Evolutionary conservation across 257 asterid species (phyloP).

Genomic region (Nicotiana paniculata): DNA sequence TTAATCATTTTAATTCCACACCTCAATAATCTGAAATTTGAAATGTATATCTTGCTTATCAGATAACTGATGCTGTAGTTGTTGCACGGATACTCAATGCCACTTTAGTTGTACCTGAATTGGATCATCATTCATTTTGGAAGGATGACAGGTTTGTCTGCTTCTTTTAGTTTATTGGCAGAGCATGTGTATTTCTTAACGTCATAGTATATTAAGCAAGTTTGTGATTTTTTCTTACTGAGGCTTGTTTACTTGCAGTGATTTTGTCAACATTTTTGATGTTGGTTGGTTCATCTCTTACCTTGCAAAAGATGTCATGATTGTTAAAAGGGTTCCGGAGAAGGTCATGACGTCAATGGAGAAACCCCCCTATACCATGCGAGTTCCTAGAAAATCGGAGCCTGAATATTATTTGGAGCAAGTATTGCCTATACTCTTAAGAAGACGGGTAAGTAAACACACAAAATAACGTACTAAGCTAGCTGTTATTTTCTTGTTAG

Average conservation of each 20-base stretch:
- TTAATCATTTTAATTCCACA: slow-evolving; percentile 10
- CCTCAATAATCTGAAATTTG: slow-evolving; percentile 12
- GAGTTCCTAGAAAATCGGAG: slow-evolving; percentile 96
- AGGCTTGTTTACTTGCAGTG: slow-evolving; percentile 52
- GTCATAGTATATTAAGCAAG: background rate
- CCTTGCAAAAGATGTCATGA: slow-evolving; percentile 83
- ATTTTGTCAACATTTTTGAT: slow-evolving; percentile 78
- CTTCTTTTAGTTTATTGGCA: slow-evolving; percentile 8
- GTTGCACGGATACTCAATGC: slow-evolving; percentile 96
- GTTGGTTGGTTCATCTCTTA: slow-evolving; percentile 93
- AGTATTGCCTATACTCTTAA: slow-evolving; percentile 83
- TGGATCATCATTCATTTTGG: slow-evolving; percentile 97
- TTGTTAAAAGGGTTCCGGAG: slow-evolving; percentile 88
- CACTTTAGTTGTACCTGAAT: slow-evolving; percentile 89
- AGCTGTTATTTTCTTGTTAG: background rate
- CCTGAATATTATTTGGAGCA: slow-evolving; percentile 93
- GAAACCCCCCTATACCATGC: slow-evolving; percentile 98
- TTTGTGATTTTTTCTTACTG: background rate
- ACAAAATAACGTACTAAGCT: background rate
- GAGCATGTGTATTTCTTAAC: background rate
- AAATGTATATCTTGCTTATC: slow-evolving; percentile 25
- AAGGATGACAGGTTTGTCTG: slow-evolving; percentile 84
- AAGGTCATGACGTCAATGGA: slow-evolving; percentile 98
- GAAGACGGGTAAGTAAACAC: slow-evolving; percentile 74
- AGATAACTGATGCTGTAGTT: slow-evolving; percentile 98